Evolutionary conservation across 108 stramenopile species (phyloP).

Genomic region (Aurantiochytrium sp.): DNA sequence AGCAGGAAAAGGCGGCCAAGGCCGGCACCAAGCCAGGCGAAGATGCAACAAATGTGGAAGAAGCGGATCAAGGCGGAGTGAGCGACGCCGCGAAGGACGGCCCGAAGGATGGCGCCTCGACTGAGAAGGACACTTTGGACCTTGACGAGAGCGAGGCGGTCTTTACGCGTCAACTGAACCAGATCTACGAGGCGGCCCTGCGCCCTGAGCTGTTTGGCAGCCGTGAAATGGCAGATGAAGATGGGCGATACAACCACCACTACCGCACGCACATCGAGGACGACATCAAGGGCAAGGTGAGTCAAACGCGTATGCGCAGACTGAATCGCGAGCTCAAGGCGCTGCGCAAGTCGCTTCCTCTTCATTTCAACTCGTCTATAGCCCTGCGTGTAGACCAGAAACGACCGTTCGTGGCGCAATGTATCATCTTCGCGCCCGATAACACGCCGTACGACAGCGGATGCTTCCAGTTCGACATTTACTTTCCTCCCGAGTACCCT

Average conservation of each 20-base stretch:
- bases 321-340: not conserved
- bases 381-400: slow-evolving; percentile 5
- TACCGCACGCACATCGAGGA: slow-evolving; percentile 1
- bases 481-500: slow-evolving; percentile 25
- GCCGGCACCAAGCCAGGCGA: too few relatives aligned
- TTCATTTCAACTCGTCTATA: not conserved
- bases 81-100: not conserved
- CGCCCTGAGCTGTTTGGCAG: not conserved
- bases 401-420: not conserved
- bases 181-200: not conserved
- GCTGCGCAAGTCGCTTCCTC: not conserved
- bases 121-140: not conserved
- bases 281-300: slow-evolving; percentile 1
- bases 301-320: not conserved
- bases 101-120: not conserved
- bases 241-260: not conserved
- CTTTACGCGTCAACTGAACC: not conserved
- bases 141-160: not conserved
- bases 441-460: slow-evolving; percentile 30
- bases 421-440: slow-evolving; percentile 6
- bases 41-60: too few relatives aligned
- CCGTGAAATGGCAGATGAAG: not conserved
- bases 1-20: not conserved
- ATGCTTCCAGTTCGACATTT: slow-evolving; percentile 29
- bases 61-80: not conserved